A percentile compares a stretch with the other conserved stretches of the same genome.
Conservation (phyloP, 805 yeast genomes). For the Yamadazyma laniorum region DNA sequence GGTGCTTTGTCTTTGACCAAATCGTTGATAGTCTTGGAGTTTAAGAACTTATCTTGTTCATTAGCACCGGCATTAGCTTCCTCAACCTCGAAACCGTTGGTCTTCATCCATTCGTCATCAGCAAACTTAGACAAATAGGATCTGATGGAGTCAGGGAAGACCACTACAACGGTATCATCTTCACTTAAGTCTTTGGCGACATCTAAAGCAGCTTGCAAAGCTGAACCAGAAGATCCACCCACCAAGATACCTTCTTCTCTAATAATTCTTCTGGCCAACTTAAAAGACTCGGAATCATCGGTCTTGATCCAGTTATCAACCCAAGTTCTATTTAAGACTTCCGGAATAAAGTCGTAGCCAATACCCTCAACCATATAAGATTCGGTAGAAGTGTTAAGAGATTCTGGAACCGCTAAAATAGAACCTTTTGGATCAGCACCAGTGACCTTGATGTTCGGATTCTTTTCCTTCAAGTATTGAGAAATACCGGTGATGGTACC, state of each 20-base stretch:
- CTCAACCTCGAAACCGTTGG: conserved; percentile 66
- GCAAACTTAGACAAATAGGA: conserved; percentile 85
- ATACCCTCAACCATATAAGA: conserved; percentile 84
- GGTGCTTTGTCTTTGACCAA: conserved; percentile 66
- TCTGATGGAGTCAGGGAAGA: conserved; percentile 84
- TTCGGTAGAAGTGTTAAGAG: conserved; percentile 57
- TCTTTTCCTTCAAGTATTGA: conserved; percentile 68
- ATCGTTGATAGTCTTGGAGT: conserved; percentile 54
- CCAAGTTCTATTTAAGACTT: conserved; percentile 62
- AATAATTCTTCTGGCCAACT: conserved; percentile 77
- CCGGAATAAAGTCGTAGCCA: conserved; percentile 86
- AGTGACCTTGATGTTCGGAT: conserved; percentile 57
- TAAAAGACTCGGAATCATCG: conserved; percentile 76
- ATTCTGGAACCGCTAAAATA: conserved; percentile 75
- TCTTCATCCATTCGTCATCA: conserved; percentile 87
- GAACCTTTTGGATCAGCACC: conserved; percentile 91
- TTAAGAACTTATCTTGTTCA: conserved; percentile 43
- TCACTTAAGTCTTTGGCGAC: conserved; percentile 68
- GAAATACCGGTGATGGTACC: conserved; percentile 96
- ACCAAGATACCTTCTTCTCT: conserved; percentile 82
- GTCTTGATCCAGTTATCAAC: conserved; percentile 86
- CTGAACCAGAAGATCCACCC: conserved; percentile 89
- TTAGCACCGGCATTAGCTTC: conserved; percentile 38
- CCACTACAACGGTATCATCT: conserved; percentile 72
- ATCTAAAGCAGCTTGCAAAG: conserved; percentile 73